Evolutionary conservation across 2,329 filamentous ascomycete genomes (phyloP), one percentile per base, ranked within the genome.

Genomic region (Simplicillium aogashimaense): DNA sequence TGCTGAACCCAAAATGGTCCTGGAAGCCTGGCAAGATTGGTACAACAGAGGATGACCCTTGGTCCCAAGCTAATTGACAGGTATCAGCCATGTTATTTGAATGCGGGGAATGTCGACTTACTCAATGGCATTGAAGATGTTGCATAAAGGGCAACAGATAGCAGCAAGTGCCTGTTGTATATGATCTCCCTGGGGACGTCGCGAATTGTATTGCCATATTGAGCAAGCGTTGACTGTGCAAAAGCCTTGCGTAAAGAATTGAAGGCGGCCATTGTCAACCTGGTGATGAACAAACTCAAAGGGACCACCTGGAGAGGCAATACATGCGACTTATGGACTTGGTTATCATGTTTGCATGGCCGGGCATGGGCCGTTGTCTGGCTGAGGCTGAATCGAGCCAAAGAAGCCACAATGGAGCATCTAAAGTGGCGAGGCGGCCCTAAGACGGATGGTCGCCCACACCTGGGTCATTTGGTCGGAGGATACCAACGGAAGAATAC

Each of bases 11-110:
- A 34, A 64, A 64, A 12, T 55, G 47, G 12, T 57, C 25, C 41
- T 59, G 52, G 43, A 64, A 64, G n/a, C 59, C 50, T 3, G 54
- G 52, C 2, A 64, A 50, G 4, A 53, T 55, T 2, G 60, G 50
- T 1, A 64, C 44, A 2, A 53, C 46, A 3, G 59, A 39, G 3
- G 45, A 42, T 3, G 46, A 46, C n/a, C 43, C 48, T 33, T 50
- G 48, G 16, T 50, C 48, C 48, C 48, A 50, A 3, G 41, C 48
- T 50, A 12, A 10, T 9, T 10, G 9, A 30, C 15, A n/a, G 17
- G 20, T n/a, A 20, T 17, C 13, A 15, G 17, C 4, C n/a, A 36
- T 7, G 17, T 10, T 13, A 29, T 17, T 16, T 7, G 18, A 16
- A 35, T 35, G 16, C 12, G 7, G 18, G 32, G 7, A 15, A 15